Base-by-base conservation (phyloP, 768 basidiomycete species). In the Strobilomyces confusus region DNA sequence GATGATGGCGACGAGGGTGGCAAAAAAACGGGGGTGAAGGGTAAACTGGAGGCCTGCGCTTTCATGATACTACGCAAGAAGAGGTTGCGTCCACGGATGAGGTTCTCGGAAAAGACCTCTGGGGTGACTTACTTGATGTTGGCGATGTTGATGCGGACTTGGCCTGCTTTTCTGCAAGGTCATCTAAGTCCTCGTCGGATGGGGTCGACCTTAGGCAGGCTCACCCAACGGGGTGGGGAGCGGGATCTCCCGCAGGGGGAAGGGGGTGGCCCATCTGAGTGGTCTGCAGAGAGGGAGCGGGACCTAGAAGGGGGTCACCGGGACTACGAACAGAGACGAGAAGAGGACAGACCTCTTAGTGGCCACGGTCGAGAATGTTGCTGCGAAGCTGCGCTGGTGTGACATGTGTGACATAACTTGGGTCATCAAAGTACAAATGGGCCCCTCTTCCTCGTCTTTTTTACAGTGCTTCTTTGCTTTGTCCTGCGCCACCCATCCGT, bases 61-160 rank as follows among this genome's bases (percentile, higher is more conserved):
- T 98, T 94, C 97, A 99, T 98, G 58, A 99, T 79, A 58, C 94
- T 95, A 59, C 95, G 77, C 23, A 91, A 81, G 66, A 98, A 97
- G 37, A 99, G 77, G 1, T 97, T 97, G 23, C 92, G 80, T 1
- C 97, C 97, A 44, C 94, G 84, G 55, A 98, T 83, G 29, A 99
- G 80, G 71, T 99, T 97, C 71, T 99, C 97, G 2, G 83, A 72
- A 64, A 99, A 98, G 23, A 99, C 72, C 69, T 95, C 92, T 0
- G 92, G 92, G 0, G 93, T 81, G 59, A 95, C 82, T 62, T 87
- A 81, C 72, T 98, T 97, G 81, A 99, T 99, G 69, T 98, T 98
- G 61, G 86, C 79, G 19, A 93, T 80, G 70, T 98, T 98, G 75
- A 99, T 92, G 78, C 95, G 89, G 78, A 95, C 69, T 97, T 95